Base-by-base conservation (phyloP, 352 stramenopile genomes). In the Phytophthora multivora region DNA sequence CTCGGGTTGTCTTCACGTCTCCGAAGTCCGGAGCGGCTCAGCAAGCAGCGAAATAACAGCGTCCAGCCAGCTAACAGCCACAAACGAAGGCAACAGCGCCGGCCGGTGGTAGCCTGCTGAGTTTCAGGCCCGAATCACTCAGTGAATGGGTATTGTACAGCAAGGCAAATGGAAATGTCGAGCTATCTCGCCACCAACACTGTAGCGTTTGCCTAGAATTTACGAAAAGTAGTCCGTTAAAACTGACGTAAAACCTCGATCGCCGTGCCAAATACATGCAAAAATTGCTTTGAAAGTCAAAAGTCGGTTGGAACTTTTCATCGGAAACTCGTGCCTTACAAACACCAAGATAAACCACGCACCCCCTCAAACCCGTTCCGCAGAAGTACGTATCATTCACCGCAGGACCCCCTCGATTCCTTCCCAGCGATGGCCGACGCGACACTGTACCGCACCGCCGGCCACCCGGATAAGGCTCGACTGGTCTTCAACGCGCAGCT, bases 401-500 rank as follows among this genome's bases (percentile, higher is more conserved):
- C 28, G 16, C 7, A 52, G 16, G 28, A 40, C 26, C 42, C 55
- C 36, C 36, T 39, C 15, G 18, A 21, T 36, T 6, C 16, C 19
- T n/a, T 11, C 33, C 41, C 33, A 78, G 62, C 13, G 51, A 73
- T 83, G 60, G 57, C 72, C 48, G 77, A 80, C 51, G 69, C 75
- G 33, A 69, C 66, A 57, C 56, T 79, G 25, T 82, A 80, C 61
- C 80, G 83, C 54, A 66, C 76, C 23, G 67, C 67, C 11, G 58
- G 63, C 43, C 75, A 82, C 58, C 77, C 77, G 15, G 79, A 88
- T 39, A 80, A 79, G 65, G 70, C 75, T 46, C 77, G 73, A 30
- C 66, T 90, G 56, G 63, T 90, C 36, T 92, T 90, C 72, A 89
- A 87, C 50, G 78, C 83, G 55, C 74, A 89, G 70, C 70, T 92